phyloP scores from a whole-genome alignment of 192 early-diverging fungal species.

The Coemansia sp. region DNA sequence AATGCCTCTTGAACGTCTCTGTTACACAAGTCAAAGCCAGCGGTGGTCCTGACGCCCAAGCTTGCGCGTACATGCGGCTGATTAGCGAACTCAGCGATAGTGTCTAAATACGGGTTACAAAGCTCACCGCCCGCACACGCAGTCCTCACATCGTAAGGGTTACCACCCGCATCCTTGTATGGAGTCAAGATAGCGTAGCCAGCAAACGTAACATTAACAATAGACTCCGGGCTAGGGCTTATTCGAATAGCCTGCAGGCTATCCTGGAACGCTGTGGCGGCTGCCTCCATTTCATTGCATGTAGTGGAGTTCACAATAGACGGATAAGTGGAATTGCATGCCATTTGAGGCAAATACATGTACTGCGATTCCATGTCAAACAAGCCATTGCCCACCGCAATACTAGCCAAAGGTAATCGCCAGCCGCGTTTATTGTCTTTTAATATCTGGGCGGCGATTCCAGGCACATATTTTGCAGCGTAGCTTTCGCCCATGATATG shows the following conservation, averaged over 20 bases:
- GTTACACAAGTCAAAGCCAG: constrained; percentile 76
- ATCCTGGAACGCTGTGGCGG: constrained; percentile 3
- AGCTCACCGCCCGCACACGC: constrained; percentile 72
- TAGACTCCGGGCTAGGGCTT: constrained; percentile 1
- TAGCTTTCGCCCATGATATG: constrained; percentile 88
- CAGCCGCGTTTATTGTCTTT: neutral
- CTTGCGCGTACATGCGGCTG: constrained; percentile 58
- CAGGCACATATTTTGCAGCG: constrained; percentile 91
- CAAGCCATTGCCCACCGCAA: constrained; percentile 89
- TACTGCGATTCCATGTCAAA: constrained; percentile 81
- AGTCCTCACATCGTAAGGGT: constrained; percentile 90
- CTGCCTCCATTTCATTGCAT: constrained; percentile 66
- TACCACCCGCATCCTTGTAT: constrained; percentile 50
- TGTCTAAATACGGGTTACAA: constrained; percentile 75
- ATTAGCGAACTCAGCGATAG: constrained; percentile 77
- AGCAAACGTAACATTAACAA: constrained; percentile 38
- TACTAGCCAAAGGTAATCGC: constrained; percentile 65
- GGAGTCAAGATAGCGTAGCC: neutral
- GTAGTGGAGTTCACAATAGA: constrained; percentile 68
- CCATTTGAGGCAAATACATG: constrained; percentile 74
- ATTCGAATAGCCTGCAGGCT: neutral
- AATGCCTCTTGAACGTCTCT: constrained; percentile 76
- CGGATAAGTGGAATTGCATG: constrained; percentile 68
- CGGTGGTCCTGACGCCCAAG: constrained; percentile 64
- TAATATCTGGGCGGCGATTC: constrained; percentile 70